Base-by-base conservation (phyloP, 306 rosid genomes). In the Malus fusca region DNA sequence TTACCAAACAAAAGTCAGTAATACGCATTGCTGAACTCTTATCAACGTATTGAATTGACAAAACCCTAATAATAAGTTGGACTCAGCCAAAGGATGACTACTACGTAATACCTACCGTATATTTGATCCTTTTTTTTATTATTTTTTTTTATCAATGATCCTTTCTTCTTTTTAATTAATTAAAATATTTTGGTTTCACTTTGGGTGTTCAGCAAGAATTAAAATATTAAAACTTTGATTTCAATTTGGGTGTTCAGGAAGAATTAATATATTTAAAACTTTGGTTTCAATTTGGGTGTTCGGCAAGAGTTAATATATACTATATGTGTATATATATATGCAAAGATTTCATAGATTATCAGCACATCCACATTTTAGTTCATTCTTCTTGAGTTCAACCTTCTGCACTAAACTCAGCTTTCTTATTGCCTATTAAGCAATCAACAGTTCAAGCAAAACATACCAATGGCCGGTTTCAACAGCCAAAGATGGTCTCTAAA, bases 401-500 rank as follows among this genome's bases (percentile, higher is more conserved):
- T 22, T 58, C 28, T n/a, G 30, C 21, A 58, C 14, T 58, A 19
- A 8, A 26, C 25, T 1, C 46, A 31, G 58, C 13, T 44, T 26
- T 26, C 66, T 26, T 23, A 59, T 59, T 59, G 30, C 64, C 13
- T 59, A 15, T 13, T 59, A 25, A 58, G 4, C 63, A 58, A 22
- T 58, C 33, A 14, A 30, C 4, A 28, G 71, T 79, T 51, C 55
- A 63, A 30, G 71, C 65, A 65, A 70, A 46, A 4, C 11, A 26
- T 21, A 51, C 8, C 25, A 26, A 73, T 73, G 75, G 33, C 46
- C 9, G 75, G 64, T n/a, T 77, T 51, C 79, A 73, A 42, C 22
- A 40, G 26, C 61, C 74, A 67, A 56, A 78, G 87, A 76, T 88
- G 91, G 87, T 85, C 89, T 46, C 89, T 88, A 11, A 78, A 85